Base-by-base conservation (phyloP, 805 yeast genomes). In the Isabelozyma rhagii region DNA sequence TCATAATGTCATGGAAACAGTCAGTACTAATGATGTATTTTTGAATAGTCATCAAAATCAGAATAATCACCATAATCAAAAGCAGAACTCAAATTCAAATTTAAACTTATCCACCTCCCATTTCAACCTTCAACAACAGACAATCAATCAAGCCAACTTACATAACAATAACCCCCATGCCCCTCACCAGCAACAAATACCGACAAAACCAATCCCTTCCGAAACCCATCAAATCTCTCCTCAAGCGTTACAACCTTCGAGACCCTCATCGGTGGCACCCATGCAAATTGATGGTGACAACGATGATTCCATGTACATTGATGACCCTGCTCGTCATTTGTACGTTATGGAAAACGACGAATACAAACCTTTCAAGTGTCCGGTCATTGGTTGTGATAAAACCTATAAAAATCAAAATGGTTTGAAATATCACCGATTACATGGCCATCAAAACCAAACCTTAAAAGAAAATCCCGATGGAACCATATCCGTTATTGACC, bases 391-490 rank as follows among this genome's bases (percentile, higher is more conserved):
- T 7, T 94, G 99, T 70, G 97, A 92, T 60, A 94, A 94, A 75
- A 92, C 93, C 28, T 94, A 94, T 69, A 94, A 94, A 74, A 94
- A 94, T 69, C 99, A 94, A 72, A 94, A 94, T 64, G 99, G 99
- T 14, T 78, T 94, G 63, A 94, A 94, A 68, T 94, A 94, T 69
- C 99, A 94, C 71, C 80, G 97, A 56, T 74, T 87, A 50, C 99
- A 93, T 67, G 99, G 99, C 40, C 99, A 93, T 71, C 97, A 92
- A 69, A 92, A 93, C 65, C 99, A 93, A 70, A 90, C 89, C 38
- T 72, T 93, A 50, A 87, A 89, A 61, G 89, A 86, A 58, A 93
- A 93, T 64, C 87, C 91, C 10, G 98, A 93, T 64, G 99, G 99
- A 4, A 85, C 97, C 1, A 87, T 85, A 57, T 85, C 93, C 43